Conservation (phyloP, 345 rosid species). For the Litchi chinensis region DNA sequence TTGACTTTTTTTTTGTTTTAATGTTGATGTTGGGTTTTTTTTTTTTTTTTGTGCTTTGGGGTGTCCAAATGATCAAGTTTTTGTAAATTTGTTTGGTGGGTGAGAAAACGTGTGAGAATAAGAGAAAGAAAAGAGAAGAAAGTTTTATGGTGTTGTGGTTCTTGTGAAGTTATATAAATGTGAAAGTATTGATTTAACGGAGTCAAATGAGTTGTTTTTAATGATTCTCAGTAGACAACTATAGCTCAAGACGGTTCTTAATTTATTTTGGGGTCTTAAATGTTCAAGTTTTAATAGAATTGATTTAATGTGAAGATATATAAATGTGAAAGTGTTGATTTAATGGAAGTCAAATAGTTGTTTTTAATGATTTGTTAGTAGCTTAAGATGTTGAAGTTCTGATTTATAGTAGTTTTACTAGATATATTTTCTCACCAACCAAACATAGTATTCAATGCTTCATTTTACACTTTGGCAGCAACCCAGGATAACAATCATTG, state of each 20-base stretch:
- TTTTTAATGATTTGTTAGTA: no score
- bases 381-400: background rate
- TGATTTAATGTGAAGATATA: no score
- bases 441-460: background rate
- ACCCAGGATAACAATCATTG: background rate
- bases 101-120: conserved; percentile 1
- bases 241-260: no score
- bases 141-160: no score
- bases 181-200: background rate
- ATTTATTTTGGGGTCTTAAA: no score
- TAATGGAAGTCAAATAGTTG: no score
- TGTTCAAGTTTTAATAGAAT: no score
- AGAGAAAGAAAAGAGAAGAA: background rate
- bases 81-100: background rate
- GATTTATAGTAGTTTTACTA: background rate
- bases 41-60: no score
- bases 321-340: no score
- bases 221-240: background rate
- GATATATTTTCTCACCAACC: background rate
- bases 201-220: background rate
- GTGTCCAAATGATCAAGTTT: no score
- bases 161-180: background rate
- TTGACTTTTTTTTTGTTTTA: background rate
- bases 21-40: background rate
- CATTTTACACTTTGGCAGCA: background rate